phyloP scores from a whole-genome alignment of 2,329 filamentous ascomycete species.

The Clonostachys chloroleuca region DNA sequence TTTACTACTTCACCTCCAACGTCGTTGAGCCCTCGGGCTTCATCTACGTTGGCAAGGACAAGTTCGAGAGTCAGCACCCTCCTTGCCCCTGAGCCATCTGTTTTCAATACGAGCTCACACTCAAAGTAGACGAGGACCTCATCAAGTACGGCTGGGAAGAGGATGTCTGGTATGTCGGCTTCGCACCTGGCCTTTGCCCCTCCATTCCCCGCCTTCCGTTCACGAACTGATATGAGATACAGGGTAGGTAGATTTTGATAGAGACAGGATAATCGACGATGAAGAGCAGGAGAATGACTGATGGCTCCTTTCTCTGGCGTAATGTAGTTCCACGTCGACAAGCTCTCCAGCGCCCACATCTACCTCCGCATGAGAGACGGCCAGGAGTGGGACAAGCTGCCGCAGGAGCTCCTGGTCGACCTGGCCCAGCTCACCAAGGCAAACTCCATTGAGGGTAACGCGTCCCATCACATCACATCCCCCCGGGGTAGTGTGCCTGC shows the following conservation, averaged over 20 bases:
- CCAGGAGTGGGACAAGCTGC: slow-evolving; percentile 80
- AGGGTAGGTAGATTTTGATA: no score
- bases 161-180: slow-evolving; percentile 72
- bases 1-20: slow-evolving; percentile 92
- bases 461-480: background rate
- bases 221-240: background rate
- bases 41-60: slow-evolving; percentile 97
- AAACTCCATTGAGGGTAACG: slow-evolving; percentile 88
- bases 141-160: slow-evolving; percentile 94
- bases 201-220: background rate
- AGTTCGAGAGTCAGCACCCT: slow-evolving; percentile 80
- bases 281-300: no score
- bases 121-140: slow-evolving; percentile 77
- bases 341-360: slow-evolving; percentile 92
- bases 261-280: no score
- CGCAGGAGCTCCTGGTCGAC: slow-evolving; percentile 70
- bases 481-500: background rate
- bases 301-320: background rate
- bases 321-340: slow-evolving; percentile 88
- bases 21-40: slow-evolving; percentile 77
- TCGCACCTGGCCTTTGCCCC: background rate
- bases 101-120: background rate
- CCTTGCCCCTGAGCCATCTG: background rate
- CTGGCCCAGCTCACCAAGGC: slow-evolving; percentile 98
- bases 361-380: slow-evolving; percentile 81